Evolutionary conservation across 1,139 yeast species (phyloP).

Genomic region (Protomyces pachydermus): DNA sequence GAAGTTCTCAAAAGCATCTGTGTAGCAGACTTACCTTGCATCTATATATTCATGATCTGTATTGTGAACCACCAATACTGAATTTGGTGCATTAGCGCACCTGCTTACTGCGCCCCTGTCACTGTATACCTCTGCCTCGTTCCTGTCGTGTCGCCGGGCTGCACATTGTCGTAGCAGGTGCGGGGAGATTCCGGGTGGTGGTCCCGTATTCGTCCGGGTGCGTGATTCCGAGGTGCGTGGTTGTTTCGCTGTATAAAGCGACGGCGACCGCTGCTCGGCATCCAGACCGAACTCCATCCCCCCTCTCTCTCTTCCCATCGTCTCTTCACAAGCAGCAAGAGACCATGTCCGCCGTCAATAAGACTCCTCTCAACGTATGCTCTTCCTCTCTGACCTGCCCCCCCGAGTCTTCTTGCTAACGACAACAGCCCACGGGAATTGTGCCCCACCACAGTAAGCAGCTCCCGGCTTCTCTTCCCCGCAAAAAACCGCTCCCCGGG

Average conservation of each 20-base stretch:
- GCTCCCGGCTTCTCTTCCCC: not conserved
- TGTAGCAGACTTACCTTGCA: too few relatives aligned
- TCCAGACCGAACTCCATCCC: not conserved
- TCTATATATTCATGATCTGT: too few relatives aligned
- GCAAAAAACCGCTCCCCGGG: not conserved
- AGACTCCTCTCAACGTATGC: slow-evolving; percentile 25
- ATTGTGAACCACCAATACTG: too few relatives aligned
- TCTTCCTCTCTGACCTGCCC: not conserved
- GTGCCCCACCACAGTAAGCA: slow-evolving; percentile 23
- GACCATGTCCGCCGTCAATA: slow-evolving; percentile 11
- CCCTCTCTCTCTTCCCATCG: not conserved
- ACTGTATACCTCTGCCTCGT: not conserved
- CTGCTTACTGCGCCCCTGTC: too few relatives aligned
- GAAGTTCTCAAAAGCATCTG: too few relatives aligned
- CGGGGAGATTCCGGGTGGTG: too few relatives aligned
- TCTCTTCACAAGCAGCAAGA: slow-evolving; percentile 9
- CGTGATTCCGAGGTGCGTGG: not conserved
- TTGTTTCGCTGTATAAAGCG: not conserved
- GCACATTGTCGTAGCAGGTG: too few relatives aligned
- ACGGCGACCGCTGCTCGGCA: not conserved
- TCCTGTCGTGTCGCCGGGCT: too few relatives aligned
- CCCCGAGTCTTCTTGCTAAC: not conserved
- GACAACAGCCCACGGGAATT: slow-evolving; percentile 10
- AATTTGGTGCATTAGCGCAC: too few relatives aligned
- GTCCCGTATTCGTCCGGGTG: not conserved